phyloP scores from a whole-genome alignment of 164 flowering plant genomes.

The Echeveria elegans region DNA sequence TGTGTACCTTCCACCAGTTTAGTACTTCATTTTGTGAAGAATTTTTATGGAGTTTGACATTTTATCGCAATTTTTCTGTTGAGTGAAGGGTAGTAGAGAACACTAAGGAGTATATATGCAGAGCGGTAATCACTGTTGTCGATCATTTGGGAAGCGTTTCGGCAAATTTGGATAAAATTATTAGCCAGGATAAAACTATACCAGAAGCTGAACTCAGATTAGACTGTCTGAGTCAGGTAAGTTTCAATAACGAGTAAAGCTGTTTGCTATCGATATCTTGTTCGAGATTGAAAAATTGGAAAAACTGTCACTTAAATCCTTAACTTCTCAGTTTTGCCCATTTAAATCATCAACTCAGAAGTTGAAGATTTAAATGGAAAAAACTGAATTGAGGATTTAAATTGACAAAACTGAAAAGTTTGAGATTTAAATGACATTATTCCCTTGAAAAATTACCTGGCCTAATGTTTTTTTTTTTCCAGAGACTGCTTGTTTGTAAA shows the following conservation, averaged over 20 bases:
- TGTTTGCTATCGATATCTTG: neutral
- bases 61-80: neutral
- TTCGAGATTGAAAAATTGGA: neutral
- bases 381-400: too few species aligned
- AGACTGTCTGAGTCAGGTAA: constrained; percentile 52
- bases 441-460: neutral
- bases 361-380: too few species aligned
- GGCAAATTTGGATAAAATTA: constrained; percentile 32
- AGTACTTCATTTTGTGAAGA: too few species aligned
- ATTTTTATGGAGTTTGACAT: neutral
- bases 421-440: too few species aligned
- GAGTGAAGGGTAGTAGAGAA: constrained; percentile 46
- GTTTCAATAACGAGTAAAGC: neutral
- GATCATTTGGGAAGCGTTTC: constrained; percentile 79
- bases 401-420: too few species aligned
- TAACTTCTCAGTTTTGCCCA: too few species aligned
- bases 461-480: constrained; percentile 6
- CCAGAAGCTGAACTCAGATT: constrained; percentile 45
- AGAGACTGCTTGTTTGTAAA: constrained; percentile 42
- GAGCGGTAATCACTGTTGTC: constrained; percentile 58
- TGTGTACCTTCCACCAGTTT: constrained; percentile 13
- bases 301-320: too few species aligned
- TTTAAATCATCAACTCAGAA: too few species aligned
- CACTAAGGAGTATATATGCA: constrained; percentile 68
- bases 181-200: constrained; percentile 17